Base-by-base conservation (phyloP, 805 yeast species). In the Soucietia sequanensis region DNA sequence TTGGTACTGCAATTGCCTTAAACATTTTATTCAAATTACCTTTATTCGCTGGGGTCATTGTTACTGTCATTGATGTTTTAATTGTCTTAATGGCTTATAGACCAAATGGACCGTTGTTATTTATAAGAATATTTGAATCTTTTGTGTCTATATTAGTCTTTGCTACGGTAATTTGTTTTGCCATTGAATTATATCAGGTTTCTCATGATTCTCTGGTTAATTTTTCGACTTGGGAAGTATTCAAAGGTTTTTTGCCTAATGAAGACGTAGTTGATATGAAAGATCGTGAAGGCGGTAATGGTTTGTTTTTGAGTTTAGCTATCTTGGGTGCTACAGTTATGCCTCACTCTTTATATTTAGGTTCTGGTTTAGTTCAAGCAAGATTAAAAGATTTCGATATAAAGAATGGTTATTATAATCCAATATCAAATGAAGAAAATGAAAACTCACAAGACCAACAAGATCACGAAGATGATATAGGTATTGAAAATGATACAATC, bases 1-100 rank as follows among this genome's bases (percentile, higher is more conserved):
- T 93, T 17, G 99, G 99, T n/a, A 87, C 96, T 3, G 97, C 98
- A 3, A 88, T 91, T 38, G 83, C 98, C 0, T 70, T 91, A 38
- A 88, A 93, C 48, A 87, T 91, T 37, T 63, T 93, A 27, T 79
- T 90, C 54, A 73, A 76, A 2, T 66, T 93, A 6, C 98, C 98
- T 0, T 65, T 93, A 13, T 71, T 86, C 6, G 69, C 78, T 4
- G 99, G 99, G 22, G 95, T 91, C 11, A 62, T 88, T 3, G 58
- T 91, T 33, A 91, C 98, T 0, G 81, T 88, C 15, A 62, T 87
- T 3, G 99, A 91, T 51, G 96, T 91, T 5, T 57, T 91, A 36
- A 69, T 91, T 27, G 95, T 91, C 1, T 64, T 93, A 21, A 72
- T 87, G 76, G 95, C 95, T 0, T 91, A 93, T 57, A 75, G 82